These are phyloP conservation scores for Aspergillus puulaauensis DNA, from an alignment of 2,329 filamentous ascomycete species.

Conservation along the genomic window DNA sequence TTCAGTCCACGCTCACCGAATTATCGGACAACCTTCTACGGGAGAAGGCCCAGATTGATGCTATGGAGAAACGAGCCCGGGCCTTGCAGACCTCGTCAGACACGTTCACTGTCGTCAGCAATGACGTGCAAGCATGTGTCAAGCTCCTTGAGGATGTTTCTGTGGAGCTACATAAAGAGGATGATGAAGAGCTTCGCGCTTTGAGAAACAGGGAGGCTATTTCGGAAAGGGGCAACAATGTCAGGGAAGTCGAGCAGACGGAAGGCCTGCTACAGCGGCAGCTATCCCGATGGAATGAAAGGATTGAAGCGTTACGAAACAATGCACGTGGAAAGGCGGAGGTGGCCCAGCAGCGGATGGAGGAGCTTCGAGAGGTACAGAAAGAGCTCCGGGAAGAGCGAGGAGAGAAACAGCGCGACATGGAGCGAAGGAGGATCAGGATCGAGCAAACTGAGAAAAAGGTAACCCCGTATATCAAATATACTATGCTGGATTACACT, in stretches of 20 bases:
- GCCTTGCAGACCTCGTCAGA: conserved; percentile 90
- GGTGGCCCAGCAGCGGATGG: conserved; percentile 83
- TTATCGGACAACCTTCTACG: conserved; percentile 73
- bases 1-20: conserved; percentile 80
- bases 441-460: conserved; percentile 99
- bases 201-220: conserved; percentile 81
- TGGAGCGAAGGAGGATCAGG: conserved; percentile 85
- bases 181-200: conserved; percentile 81
- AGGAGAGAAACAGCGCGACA: conserved; percentile 81
- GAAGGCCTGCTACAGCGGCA: conserved; percentile 83
- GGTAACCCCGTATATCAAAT: conserved; percentile 50
- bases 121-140: conserved; percentile 84
- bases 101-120: conserved; percentile 78
- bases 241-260: conserved; percentile 85
- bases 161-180: conserved; percentile 81
- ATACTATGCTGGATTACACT: conserved; percentile 3
- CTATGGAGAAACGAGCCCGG: conserved; percentile 80
- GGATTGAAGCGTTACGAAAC: conserved; percentile 78
- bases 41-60: conserved; percentile 83
- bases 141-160: conserved; percentile 87
- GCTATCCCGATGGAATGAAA: conserved; percentile 78
- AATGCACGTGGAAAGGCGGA: conserved; percentile 79
- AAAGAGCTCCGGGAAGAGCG: conserved; percentile 80
- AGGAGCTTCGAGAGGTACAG: conserved; percentile 79
- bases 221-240: conserved; percentile 82